These are phyloP conservation scores for Penicillium psychrofluorescens DNA, from an alignment of 495 filamentous ascomycete genomes.

Conservation along the genomic window DNA sequence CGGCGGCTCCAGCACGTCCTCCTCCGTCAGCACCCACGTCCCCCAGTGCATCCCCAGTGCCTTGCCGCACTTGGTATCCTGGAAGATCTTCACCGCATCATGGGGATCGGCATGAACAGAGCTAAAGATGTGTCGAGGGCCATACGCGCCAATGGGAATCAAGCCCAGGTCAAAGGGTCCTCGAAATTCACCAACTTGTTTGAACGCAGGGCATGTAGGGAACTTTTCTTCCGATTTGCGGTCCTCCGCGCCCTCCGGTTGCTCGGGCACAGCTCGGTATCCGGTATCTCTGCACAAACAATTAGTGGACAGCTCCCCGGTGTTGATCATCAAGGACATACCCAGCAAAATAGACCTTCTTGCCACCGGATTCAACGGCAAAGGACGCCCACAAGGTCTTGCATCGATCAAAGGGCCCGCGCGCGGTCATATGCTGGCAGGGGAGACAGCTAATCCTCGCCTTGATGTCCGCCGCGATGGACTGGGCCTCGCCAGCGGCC, in stretches of 20 bases:
- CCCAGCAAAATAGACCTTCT: constrained; percentile 40
- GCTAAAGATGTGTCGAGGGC: constrained; percentile 67
- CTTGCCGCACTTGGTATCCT: constrained; percentile 72
- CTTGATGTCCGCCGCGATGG: constrained; percentile 43
- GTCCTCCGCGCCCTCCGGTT: constrained; percentile 62
- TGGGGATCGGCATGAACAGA: constrained; percentile 83
- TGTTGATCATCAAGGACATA: constrained; percentile 9
- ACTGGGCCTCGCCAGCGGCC: constrained; percentile 17
- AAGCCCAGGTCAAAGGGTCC: constrained; percentile 90
- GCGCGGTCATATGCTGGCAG: constrained; percentile 73
- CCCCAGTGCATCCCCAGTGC: constrained; percentile 95
- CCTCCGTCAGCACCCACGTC: constrained; percentile 82
- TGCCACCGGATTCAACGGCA: constrained; percentile 64
- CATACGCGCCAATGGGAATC: constrained; percentile 92
- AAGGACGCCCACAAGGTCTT: constrained; percentile 84
- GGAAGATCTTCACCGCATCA: constrained; percentile 86
- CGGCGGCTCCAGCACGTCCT: constrained; percentile 82
- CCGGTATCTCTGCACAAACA: constrained; percentile 53
- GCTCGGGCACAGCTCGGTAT: constrained; percentile 72
- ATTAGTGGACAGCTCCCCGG: constrained; percentile 1
- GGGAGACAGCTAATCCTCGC: constrained; percentile 79
- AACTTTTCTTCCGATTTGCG: constrained; percentile 63
- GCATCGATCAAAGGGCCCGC: constrained; percentile 59
- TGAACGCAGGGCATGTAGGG: constrained; percentile 80
- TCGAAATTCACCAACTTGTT: constrained; percentile 70